A percentile compares a stretch with the other conserved stretches of the same genome.
Conservation (phyloP, 2,329 filamentous ascomycete genomes). For the Aschersonia sp. region DNA sequence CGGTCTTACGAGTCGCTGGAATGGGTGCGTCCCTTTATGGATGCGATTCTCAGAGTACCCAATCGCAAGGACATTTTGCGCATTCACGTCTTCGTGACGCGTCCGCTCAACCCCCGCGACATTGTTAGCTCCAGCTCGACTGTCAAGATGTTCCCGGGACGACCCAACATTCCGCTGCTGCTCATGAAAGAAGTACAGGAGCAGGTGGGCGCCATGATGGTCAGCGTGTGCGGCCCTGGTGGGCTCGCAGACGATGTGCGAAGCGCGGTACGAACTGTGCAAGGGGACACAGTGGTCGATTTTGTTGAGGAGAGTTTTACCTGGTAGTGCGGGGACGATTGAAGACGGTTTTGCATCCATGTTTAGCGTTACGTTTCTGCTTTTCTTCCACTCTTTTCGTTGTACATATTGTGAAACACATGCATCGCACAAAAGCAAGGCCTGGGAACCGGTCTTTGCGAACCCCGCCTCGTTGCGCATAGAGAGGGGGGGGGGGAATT, state of each 20-base stretch:
- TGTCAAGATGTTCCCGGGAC: conserved; percentile 84
- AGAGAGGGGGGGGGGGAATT: not conserved
- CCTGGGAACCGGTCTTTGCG: not conserved
- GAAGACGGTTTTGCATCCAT: not conserved
- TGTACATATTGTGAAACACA: not conserved
- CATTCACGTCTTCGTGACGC: conserved; percentile 81
- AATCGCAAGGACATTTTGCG: conserved; percentile 69
- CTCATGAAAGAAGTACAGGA: conserved; percentile 68
- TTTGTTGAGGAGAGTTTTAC: conserved; percentile 70
- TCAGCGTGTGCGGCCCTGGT: conserved; percentile 68
- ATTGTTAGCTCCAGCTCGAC: conserved; percentile 63
- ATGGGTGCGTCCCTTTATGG: conserved; percentile 84
- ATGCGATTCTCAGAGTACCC: conserved; percentile 61
- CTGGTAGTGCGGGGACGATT: conserved; percentile 24
- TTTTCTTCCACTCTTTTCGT: conserved; percentile 3
- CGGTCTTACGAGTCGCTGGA: conserved; percentile 80
- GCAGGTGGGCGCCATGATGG: conserved; percentile 77
- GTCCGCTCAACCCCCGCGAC: conserved; percentile 71
- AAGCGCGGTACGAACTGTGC: conserved; percentile 47
- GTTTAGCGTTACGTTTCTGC: conserved; percentile 3
- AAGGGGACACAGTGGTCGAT: conserved; percentile 52
- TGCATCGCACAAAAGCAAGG: not conserved
- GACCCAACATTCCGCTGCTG: conserved; percentile 70
- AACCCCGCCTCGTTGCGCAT: not conserved
- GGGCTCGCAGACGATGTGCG: conserved; percentile 64